Percentiles rank a stretch among this genome's conserved stretches.
phyloP scores from a whole-genome alignment of 2,329 filamentous ascomycete species.

The Ophiobolus disseminans region DNA sequence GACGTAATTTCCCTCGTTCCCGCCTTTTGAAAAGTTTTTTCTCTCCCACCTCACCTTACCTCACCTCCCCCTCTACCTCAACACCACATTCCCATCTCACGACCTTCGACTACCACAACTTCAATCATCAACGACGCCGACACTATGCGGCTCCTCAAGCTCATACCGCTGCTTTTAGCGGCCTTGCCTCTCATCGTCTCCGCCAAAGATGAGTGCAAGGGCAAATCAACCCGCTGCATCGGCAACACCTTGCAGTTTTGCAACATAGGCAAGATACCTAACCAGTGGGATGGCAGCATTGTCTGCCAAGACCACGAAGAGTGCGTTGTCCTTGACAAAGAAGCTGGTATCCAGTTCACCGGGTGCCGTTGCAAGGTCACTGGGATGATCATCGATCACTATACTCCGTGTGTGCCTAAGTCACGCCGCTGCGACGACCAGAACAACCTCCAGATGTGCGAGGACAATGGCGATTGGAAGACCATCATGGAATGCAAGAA shows the following conservation, averaged over 20 bases:
- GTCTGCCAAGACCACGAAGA: no score
- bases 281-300: no score
- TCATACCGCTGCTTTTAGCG: conserved; percentile 1
- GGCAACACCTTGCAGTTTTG: background rate
- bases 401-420: no score
- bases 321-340: background rate
- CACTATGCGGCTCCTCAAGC: conserved; percentile 15
- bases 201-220: background rate
- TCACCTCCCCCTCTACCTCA: no score
- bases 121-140: background rate
- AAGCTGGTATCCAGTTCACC: no score
- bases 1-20: no score
- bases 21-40: no score
- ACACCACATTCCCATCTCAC: background rate
- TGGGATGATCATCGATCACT: background rate
- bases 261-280: no score
- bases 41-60: no score
- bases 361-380: no score
- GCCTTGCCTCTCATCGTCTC: conserved; percentile 2
- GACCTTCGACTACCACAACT: background rate
- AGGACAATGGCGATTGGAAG: background rate
- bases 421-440: background rate
- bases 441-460: no score
- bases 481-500: background rate
- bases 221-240: conserved; percentile 2